Conservation (phyloP, 768 basidiomycete species). For the Collybia sordida region DNA sequence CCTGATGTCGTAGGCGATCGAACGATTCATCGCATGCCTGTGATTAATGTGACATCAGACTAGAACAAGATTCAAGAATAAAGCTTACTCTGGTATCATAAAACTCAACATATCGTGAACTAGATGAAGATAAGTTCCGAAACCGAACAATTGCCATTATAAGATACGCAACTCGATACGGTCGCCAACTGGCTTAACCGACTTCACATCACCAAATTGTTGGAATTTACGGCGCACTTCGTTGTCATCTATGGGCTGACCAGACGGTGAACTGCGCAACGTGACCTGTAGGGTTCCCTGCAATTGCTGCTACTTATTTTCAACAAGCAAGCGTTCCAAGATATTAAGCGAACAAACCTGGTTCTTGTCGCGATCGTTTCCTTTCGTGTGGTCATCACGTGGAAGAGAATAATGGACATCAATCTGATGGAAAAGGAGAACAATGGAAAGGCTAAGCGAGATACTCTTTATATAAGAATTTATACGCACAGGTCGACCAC, state of each 20-base stretch:
- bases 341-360: constrained; percentile 51
- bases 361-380: constrained; percentile 75
- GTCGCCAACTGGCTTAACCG: constrained; percentile 63
- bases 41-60: neutral
- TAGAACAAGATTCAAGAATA: constrained; percentile 2
- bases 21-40: constrained; percentile 79
- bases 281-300: constrained; percentile 86
- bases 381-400: constrained; percentile 74
- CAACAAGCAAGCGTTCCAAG: neutral
- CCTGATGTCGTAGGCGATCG: constrained; percentile 77
- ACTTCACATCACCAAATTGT: constrained; percentile 89
- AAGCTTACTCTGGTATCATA: constrained; percentile 79
- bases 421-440: constrained; percentile 56
- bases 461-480: constrained; percentile 1
- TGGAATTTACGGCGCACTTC: constrained; percentile 87
- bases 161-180: constrained; percentile 51
- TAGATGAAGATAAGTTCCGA: constrained; percentile 26
- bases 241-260: constrained; percentile 74
- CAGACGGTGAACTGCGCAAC: constrained; percentile 66
- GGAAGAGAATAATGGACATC: constrained; percentile 98
- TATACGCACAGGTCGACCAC: constrained; percentile 81
- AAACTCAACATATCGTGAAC: constrained; percentile 90
- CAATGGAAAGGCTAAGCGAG: constrained; percentile 16
- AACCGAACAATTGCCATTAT: neutral
- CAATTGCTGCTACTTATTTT: constrained; percentile 46